Base-by-base conservation (phyloP, 164 flowering plant genomes). In the Aristolochia californica region DNA sequence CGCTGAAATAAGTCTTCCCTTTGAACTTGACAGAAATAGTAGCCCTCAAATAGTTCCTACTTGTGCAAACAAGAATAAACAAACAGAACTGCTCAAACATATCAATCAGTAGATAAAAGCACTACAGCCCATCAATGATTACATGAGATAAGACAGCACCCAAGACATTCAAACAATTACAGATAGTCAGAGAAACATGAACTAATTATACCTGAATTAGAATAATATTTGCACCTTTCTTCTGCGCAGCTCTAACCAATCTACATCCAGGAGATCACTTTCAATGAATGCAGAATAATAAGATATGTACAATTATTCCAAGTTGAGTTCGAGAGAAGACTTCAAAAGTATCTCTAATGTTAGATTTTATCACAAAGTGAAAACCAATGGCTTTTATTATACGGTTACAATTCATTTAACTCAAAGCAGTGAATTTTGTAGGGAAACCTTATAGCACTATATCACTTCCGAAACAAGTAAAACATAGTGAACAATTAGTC, bases 11-110 rank as follows among this genome's bases (percentile, higher is more conserved):
- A 87, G 69, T 85, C 99, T 75, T 87, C 93, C 72, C 86, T 80
- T 70, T 94, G 97, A 56, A 97, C 99, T 78, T 94, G 99, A 66
- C 99, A 90, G 70, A 94, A 94, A 77, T 94, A 94, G 70, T 85
- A 84, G 26, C 99, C 99, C 63, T 94, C 99, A 68, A 94, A 90
- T 30, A 90, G 76, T 69, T 90, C 97, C 99, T 94, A 78, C 40
- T 34, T 34, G 40, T 34, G 40, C 40, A 4, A 2, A 34, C 40
- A 34, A 34, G 40, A 34, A 34, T 52, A 52, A 21, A 21, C 14
- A 12, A 13, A 16, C 25, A 22, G 8, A 52, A 21, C 7, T 52
- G 16, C 28, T 13, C 23, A 5, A 17, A 5, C 18, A 47, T 47
- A 47, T 47, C 5, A 17, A 16, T 47, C 16, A 47, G 50, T 17